A percentile compares a stretch with the other conserved stretches of the same genome.
Conservation (phyloP, 805 yeast genomes). For the Debaryomyces castellii region DNA sequence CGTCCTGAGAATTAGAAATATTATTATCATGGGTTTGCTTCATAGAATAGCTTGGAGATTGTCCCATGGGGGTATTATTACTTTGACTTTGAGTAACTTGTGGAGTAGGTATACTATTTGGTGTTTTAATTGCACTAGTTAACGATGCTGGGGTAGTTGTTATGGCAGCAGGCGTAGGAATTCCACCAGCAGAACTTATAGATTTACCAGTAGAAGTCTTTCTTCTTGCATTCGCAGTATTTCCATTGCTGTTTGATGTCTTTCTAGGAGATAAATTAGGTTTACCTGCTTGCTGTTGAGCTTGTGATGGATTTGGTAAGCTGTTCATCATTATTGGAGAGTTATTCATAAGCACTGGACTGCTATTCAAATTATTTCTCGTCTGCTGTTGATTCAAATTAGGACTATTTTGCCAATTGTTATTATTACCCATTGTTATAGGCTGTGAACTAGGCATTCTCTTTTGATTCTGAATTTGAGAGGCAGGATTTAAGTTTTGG, state of each 20-base stretch:
- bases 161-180: constrained; percentile 33
- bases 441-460: constrained; percentile 7
- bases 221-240: constrained; percentile 11
- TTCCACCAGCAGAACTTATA: constrained; percentile 20
- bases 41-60: constrained; percentile 30
- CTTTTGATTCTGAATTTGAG: constrained; percentile 4
- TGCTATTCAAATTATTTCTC: constrained; percentile 16
- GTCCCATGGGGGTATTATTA: constrained; percentile 40
- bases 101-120: constrained; percentile 44
- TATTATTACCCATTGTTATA: constrained; percentile 4
- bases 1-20: constrained; percentile 9
- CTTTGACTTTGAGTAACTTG: constrained; percentile 36
- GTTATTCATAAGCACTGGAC: constrained; percentile 24
- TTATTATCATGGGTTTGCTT: constrained; percentile 8
- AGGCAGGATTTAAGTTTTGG: constrained; percentile 2
- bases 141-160: constrained; percentile 38
- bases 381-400: constrained; percentile 4
- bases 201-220: constrained; percentile 24
- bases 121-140: constrained; percentile 42
- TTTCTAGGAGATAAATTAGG: constrained; percentile 9
- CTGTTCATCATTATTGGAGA: constrained; percentile 12
- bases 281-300: constrained; percentile 7
- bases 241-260: constrained; percentile 5
- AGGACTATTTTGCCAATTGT: constrained; percentile 13
- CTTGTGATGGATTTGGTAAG: constrained; percentile 11